phyloP scores from a whole-genome alignment of 179 eudicot genomes.

The Actinidia polygama region DNA sequence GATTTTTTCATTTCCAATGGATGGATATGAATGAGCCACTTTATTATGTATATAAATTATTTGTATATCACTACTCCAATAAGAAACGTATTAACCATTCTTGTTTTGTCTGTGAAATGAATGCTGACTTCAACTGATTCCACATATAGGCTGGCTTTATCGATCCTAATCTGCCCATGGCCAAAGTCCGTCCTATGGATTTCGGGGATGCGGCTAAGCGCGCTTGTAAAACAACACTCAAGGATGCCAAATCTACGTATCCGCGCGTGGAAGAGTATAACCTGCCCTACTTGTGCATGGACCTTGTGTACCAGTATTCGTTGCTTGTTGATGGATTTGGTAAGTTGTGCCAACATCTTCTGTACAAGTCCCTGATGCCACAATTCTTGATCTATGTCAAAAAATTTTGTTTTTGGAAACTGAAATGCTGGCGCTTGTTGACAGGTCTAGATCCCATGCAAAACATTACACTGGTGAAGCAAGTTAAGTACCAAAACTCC shows the following conservation, averaged over 20 bases:
- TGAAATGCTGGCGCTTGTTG: slow-evolving; percentile 16
- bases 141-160: slow-evolving; percentile 79
- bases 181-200: slow-evolving; percentile 69
- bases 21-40: no score
- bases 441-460: slow-evolving; percentile 82
- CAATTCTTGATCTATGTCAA: not conserved
- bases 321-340: slow-evolving; percentile 93
- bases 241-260: slow-evolving; percentile 65
- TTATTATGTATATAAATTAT: no score
- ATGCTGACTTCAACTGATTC: slow-evolving; percentile 5
- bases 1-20: no score
- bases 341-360: slow-evolving; percentile 39
- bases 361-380: not conserved
- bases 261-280: slow-evolving; percentile 66
- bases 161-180: slow-evolving; percentile 55
- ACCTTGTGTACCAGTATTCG: slow-evolving; percentile 85
- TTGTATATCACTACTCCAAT: no score
- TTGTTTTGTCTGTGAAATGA: not conserved
- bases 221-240: slow-evolving; percentile 69
- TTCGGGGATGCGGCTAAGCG: slow-evolving; percentile 74
- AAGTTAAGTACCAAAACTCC: slow-evolving; percentile 68
- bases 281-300: slow-evolving; percentile 91
- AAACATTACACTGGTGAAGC: slow-evolving; percentile 85
- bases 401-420: not conserved
- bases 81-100: not conserved